Evolutionary conservation across 225 moss, liverwort and hornwort genomes (phyloP), one percentile per base, ranked within the genome.

Genomic region (Bryum argenteum): DNA sequence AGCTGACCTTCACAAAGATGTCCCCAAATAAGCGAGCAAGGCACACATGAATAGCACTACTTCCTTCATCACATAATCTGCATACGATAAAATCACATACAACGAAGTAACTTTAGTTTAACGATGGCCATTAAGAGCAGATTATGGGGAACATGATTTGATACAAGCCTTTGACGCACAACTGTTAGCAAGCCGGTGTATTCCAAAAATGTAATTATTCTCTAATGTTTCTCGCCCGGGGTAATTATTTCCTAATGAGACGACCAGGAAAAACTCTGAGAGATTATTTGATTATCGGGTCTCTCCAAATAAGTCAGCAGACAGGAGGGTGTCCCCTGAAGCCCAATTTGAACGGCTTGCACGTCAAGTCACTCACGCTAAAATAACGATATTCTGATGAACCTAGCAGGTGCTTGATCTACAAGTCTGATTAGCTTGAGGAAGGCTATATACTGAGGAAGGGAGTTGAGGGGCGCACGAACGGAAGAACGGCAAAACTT

Each of bases 401-500:
- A 26, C 19, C 71, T 10, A 54, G 47, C 59, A 59, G 20, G 72
- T 63, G 81, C 69, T 45, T 48, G 33, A 54, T 58, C 50, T 51
- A 71, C 71, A 72, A 78, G 67, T 75, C 57, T 76, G 66, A 78
- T 58, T 43, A 82, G 82, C 71, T 80, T 83, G 87, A 81, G 78
- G 81, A 81, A 89, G 80, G 84, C 81, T 70, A 76, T 80, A 66
- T 70, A 81, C 78, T 85, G 87, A 91, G 82, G 58, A 75, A 77
- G 79, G 87, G 80, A 85, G 90, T 91, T 93, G 90, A 97, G 94
- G 92, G 71, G 89, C 94, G 90, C 89, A 98, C 97, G 89, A 91
- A 89, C 91, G 89, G 78, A 98, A 80, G 76, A 91, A 91, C 58
- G 94, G 90, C 75, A 98, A 84, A 57, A 92, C 90, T 78, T 94